phyloP scores from a whole-genome alignment of 1,284 basidiomycete genomes.

The Thecaphora thlaspeos region DNA sequence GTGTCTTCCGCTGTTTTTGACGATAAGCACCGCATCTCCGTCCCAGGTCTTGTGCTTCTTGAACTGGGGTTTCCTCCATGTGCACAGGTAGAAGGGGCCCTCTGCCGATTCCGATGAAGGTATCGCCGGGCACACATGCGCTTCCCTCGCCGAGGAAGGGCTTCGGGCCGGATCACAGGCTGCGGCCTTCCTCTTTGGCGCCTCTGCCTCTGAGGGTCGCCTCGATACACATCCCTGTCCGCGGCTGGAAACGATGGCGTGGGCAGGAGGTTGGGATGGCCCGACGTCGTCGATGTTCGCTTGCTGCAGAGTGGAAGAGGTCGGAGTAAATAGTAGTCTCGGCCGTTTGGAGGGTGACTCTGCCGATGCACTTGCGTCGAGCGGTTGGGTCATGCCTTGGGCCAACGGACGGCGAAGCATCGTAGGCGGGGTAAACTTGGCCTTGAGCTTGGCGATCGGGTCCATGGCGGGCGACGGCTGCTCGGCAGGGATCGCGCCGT shows the following conservation, averaged over 20 bases:
- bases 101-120: constrained; percentile 8
- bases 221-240: constrained; percentile 2
- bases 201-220: not conserved
- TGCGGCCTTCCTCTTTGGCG: not conserved
- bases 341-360: not conserved
- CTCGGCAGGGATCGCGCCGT: too few species aligned
- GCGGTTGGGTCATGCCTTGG: not conserved
- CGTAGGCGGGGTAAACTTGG: constrained; percentile 5
- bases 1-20: constrained; percentile 29
- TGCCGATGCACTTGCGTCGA: too few species aligned
- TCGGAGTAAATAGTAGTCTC: constrained; percentile 1
- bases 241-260: constrained; percentile 18
- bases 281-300: not conserved
- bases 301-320: not conserved
- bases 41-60: constrained; percentile 89
- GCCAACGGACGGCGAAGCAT: not conserved
- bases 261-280: constrained; percentile 7
- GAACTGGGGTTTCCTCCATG: constrained; percentile 68
- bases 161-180: not conserved
- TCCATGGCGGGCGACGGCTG: constrained; percentile 4
- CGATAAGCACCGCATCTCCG: constrained; percentile 59
- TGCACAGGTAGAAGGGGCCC: constrained; percentile 49
- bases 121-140: constrained; percentile 3
- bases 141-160: not conserved
- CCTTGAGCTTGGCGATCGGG: constrained; percentile 9